Evolutionary conservation across 1,284 basidiomycete genomes (phyloP), one percentile per base, ranked within the genome.

Genomic region (Cutaneotrichosporon dermatis): DNA sequence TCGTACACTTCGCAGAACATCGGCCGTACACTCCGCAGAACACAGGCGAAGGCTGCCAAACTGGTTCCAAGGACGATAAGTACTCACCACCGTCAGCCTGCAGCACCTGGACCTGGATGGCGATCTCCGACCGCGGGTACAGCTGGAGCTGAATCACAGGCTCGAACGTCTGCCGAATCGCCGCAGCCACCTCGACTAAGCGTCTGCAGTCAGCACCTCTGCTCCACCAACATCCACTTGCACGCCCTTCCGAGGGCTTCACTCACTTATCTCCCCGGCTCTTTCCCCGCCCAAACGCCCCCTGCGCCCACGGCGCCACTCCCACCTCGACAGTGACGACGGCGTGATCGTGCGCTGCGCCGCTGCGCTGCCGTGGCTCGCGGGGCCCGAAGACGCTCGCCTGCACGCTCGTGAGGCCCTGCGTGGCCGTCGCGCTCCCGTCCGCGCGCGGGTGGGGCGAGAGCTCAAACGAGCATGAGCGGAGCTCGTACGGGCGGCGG

Each of bases 131-230:
- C 54, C 95, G 87, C 6, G 95, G 95, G 77, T 95, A 98, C 51
- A 98, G 83, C 65, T 85, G 85, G 1, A 89, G 88, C 74, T 94
- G 89, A 43, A 99, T 85, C 55, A 96, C 91, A 45, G 94, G 92
- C 73, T 98, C 93, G 70, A 99, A 98, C 0, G 95, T 97, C 42
- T 90, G 88, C 78, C 92, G 89, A 66, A 99, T 87, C 11, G 88
- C 86, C 2, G 90, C 83, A 2, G 88, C 89, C 61, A 97, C 83
- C 77, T 99, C 95, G 60, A 92, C 81, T 59, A 91, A 83, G 15
- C 93, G 90, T 76, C 95, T 97, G 69, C 36, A 54, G 60, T 55
- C 42, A 57, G 50, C 39, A 12, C 25, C n/a, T 2, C 33, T 33
- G 9, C 40, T 41, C 37, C 45, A 5, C 16, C 54, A 46, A 10